phyloP scores from a whole-genome alignment of 1,284 basidiomycete genomes.

The Kwoniella shivajii region DNA sequence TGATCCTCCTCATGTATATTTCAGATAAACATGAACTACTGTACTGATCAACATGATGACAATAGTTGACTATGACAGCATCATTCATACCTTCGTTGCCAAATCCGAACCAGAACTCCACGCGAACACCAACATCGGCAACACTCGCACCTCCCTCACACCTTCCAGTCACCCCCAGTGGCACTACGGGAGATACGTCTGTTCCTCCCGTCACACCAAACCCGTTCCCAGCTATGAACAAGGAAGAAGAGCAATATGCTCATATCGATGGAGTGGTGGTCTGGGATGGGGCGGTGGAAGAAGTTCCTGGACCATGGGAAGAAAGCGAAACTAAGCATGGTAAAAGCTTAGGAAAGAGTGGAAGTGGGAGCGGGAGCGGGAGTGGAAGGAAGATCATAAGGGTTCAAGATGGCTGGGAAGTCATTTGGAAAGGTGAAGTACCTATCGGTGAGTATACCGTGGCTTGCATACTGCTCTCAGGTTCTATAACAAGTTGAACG shows the following conservation, averaged over 20 bases:
- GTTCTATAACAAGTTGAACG: no score
- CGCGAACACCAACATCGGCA: conserved; percentile 27
- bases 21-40: no score
- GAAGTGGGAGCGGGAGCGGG: conserved; percentile 29
- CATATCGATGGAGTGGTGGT: conserved; percentile 73
- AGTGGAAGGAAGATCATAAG: conserved; percentile 65
- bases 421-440: conserved; percentile 71
- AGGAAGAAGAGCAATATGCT: conserved; percentile 70
- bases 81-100: conserved; percentile 69
- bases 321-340: conserved; percentile 15
- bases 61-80: conserved; percentile 74
- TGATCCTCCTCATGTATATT: not conserved
- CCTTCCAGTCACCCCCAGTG: conserved; percentile 53
- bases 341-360: no score
- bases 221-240: conserved; percentile 58
- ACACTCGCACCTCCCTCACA: conserved; percentile 21
- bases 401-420: conserved; percentile 69
- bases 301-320: conserved; percentile 15
- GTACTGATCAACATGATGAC: not conserved
- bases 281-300: conserved; percentile 53
- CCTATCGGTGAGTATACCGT: conserved; percentile 68
- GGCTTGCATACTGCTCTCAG: not conserved
- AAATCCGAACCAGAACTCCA: conserved; percentile 7
- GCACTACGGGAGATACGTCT: conserved; percentile 42
- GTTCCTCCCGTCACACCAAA: conserved; percentile 41